Base-by-base conservation (phyloP, 352 stramenopile genomes). In the Phytophthora meadii region DNA sequence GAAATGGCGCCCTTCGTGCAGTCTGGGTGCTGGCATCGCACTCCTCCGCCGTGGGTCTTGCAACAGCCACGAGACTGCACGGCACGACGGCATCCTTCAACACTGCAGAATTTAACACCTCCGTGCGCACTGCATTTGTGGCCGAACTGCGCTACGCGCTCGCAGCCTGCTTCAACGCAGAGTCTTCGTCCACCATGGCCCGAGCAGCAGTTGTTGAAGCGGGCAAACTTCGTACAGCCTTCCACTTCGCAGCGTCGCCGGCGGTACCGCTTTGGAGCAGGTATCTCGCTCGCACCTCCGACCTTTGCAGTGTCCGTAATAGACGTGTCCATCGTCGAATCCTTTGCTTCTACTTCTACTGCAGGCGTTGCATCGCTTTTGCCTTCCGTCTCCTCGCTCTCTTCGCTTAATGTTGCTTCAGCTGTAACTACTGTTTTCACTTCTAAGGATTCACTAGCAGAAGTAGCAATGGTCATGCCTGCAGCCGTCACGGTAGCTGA, bases 1-100 rank as follows among this genome's bases (percentile, higher is more conserved):
- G 85, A 94, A 54, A 95, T 93, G 37, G 88, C 88, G 2, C 88
- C 89, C 63, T 96, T 96, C 32, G 80, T 82, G 56, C 89, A 97
- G 10, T 84, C 84, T 4, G 72, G 72, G 12, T 81, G 68, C 65
- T 93, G 84, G 68, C 89, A 97, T n/a, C 84, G 85, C 24, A 93
- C 86, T 27, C 89, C 89, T 10, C 89, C 89, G 7, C 89, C 89
- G 61, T 97, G 89, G 2, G 86, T 94, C 69, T 94, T 95, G 70
- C 89, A 97, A 42, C 83, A 92, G 9, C 89, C 89, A 11, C 89
- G 85, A 37, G 85, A 93, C 68, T 95, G 87, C 47, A 94, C 88
- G 5, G 82, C 83, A 42, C 87, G 84, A 22, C 82, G 65, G 36
- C 88, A 95, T 0, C 77, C 82, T 19, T 91, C 79, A 2, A 92